phyloP scores from a whole-genome alignment of 2,329 filamentous ascomycete species.

The Colletotrichum cereale region DNA sequence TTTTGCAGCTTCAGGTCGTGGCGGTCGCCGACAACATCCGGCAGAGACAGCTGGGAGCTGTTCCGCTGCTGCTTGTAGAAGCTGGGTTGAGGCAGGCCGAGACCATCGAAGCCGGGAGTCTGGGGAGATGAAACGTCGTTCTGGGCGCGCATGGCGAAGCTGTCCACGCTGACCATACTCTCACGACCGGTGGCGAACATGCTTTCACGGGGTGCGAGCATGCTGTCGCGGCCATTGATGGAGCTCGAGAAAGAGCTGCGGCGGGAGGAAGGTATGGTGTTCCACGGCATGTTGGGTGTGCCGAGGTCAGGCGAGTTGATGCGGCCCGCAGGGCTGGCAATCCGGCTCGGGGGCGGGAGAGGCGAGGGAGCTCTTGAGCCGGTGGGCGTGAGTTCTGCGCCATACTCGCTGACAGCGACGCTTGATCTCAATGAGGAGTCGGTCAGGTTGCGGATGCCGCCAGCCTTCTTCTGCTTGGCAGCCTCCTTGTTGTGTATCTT shows the following conservation, averaged over 20 bases:
- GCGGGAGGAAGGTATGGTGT: slow-evolving; percentile 33
- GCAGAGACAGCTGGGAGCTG: slow-evolving; percentile 64
- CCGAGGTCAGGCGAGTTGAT: slow-evolving; percentile 35
- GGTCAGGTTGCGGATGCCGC: slow-evolving; percentile 34
- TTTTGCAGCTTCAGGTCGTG: slow-evolving; percentile 74
- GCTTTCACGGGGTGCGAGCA: slow-evolving; percentile 20
- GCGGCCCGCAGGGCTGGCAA: slow-evolving; percentile 31
- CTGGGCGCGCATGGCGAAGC: slow-evolving; percentile 44
- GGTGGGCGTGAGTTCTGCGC: slow-evolving; percentile 24
- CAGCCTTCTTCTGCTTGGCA: slow-evolving; percentile 39
- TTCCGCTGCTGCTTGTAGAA: slow-evolving; percentile 50
- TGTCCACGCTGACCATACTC: slow-evolving; percentile 44
- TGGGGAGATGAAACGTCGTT: slow-evolving; percentile 27
- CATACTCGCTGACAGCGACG: slow-evolving; percentile 33
- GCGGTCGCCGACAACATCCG: slow-evolving; percentile 70
- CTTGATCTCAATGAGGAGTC: slow-evolving; percentile 35
- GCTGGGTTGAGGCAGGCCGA: slow-evolving; percentile 34
- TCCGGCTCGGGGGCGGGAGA: slow-evolving; percentile 31
- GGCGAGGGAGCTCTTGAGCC: slow-evolving; percentile 32
- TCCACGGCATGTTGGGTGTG: slow-evolving; percentile 35
- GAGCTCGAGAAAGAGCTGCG: slow-evolving; percentile 39
- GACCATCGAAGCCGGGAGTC: slow-evolving; percentile 30
- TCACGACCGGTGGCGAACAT: slow-evolving; percentile 24
- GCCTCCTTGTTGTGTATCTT: slow-evolving; percentile 57
- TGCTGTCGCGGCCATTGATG: slow-evolving; percentile 24